Evolutionary conservation across 2,329 filamentous ascomycete genomes (phyloP).

Genomic region (Penicillium sp.): DNA sequence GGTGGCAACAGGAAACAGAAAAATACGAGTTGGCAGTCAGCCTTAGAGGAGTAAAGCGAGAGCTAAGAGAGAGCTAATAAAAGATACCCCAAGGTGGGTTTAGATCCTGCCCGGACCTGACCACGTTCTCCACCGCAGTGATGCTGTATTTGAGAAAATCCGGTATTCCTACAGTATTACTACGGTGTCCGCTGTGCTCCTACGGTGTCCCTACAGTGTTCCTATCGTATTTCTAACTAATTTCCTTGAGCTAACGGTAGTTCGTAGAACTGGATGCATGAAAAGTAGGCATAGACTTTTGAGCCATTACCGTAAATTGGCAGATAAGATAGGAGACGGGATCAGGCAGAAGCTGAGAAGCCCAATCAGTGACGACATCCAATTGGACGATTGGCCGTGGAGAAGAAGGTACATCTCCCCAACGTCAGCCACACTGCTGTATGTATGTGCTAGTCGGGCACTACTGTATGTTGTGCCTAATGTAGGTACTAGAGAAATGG

Average conservation of each 20-base stretch:
- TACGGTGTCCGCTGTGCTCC: too few relatives aligned
- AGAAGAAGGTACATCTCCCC: not conserved
- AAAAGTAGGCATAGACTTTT: too few relatives aligned
- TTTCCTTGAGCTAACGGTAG: too few relatives aligned
- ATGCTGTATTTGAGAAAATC: too few relatives aligned
- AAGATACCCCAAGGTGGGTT: too few relatives aligned
- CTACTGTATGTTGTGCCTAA: constrained; percentile 1
- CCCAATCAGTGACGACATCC: constrained; percentile 20
- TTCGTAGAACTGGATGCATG: too few relatives aligned
- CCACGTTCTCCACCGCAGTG: too few relatives aligned
- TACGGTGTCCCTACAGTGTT: too few relatives aligned
- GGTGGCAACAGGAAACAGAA: constrained; percentile 1
- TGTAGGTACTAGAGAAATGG: constrained; percentile 1
- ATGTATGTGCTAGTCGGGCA: not conserved
- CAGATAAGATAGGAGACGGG: not conserved
- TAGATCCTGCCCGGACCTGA: too few relatives aligned
- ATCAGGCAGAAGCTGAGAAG: constrained; percentile 24
- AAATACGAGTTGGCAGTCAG: constrained; percentile 11
- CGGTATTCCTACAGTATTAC: too few relatives aligned
- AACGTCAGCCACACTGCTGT: constrained; percentile 7
- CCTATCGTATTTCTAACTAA: too few relatives aligned
- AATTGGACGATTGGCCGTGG: not conserved
- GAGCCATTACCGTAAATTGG: too few relatives aligned
- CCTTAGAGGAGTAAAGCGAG: constrained; percentile 10
- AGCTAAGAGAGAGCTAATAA: not conserved